A percentile compares a stretch with the other conserved stretches of the same genome.
phyloP scores from a whole-genome alignment of 2,329 filamentous ascomycete species.

The Aspergillus arachidicola region DNA sequence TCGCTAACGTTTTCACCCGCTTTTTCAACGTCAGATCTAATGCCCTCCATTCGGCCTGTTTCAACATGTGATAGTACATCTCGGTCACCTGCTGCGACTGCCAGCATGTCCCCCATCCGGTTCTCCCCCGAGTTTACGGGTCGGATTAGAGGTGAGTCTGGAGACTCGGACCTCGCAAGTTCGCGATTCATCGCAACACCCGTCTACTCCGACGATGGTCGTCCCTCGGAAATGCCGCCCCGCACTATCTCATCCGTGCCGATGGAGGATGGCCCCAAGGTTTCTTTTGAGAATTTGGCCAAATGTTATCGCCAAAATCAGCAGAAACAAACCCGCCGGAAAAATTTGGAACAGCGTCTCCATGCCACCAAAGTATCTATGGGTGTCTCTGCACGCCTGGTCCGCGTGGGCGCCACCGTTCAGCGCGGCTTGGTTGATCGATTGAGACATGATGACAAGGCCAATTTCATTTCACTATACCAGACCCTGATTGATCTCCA shows the following conservation, averaged over 20 bases:
- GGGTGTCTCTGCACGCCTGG: conserved; percentile 45
- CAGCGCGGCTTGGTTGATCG: conserved; percentile 50
- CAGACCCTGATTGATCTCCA: conserved; percentile 48
- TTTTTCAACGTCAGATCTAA: conserved; percentile 21
- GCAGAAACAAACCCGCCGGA: conserved; percentile 45
- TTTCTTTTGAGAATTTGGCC: conserved; percentile 50
- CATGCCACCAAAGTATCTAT: conserved; percentile 46
- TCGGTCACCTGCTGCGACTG: conserved; percentile 25
- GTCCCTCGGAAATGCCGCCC: conserved; percentile 12
- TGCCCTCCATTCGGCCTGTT: conserved; percentile 31
- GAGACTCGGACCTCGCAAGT: conserved; percentile 33
- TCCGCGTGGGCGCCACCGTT: conserved; percentile 44
- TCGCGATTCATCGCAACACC: conserved; percentile 26
- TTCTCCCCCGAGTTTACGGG: conserved; percentile 21
- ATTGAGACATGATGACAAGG: conserved; percentile 49
- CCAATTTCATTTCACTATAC: conserved; percentile 47
- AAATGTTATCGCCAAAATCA: conserved; percentile 44
- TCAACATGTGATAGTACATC: conserved; percentile 38
- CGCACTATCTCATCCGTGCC: conserved; percentile 15
- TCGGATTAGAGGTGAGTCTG: conserved; percentile 39
- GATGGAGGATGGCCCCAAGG: conserved; percentile 26
- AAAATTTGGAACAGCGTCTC: conserved; percentile 42
- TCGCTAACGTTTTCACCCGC: conserved; percentile 6
- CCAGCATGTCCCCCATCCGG: conserved; percentile 26
- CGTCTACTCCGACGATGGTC: conserved; percentile 23